Evolutionary conservation across 2,329 filamentous ascomycete species (phyloP).

Genomic region (Curvularia sp.): DNA sequence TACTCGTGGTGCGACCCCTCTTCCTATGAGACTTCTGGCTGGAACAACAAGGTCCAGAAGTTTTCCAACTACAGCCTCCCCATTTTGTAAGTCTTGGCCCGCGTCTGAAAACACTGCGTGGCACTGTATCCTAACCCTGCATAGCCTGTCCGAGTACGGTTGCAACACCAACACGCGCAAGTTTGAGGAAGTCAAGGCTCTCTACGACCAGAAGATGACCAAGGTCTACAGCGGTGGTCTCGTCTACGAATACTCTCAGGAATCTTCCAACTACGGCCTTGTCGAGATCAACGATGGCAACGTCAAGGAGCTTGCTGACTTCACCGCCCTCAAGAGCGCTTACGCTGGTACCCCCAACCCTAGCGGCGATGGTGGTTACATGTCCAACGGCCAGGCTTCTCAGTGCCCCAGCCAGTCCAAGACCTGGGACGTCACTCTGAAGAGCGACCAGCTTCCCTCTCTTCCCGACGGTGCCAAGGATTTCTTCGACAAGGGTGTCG

Average conservation of each 20-base stretch:
- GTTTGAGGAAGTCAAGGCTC: constrained; percentile 78
- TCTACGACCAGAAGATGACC: constrained; percentile 87
- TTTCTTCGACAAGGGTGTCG: constrained; percentile 66
- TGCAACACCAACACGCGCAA: constrained; percentile 83
- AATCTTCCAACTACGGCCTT: constrained; percentile 74
- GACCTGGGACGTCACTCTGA: constrained; percentile 63
- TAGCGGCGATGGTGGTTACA: constrained; percentile 66
- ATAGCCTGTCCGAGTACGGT: constrained; percentile 85
- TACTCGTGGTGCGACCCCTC: constrained; percentile 84
- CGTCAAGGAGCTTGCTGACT: constrained; percentile 69
- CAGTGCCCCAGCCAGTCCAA: constrained; percentile 61
- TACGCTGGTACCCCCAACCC: constrained; percentile 61
- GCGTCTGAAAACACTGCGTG: neutral
- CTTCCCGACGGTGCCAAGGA: constrained; percentile 63
- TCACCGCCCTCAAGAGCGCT: constrained; percentile 62
- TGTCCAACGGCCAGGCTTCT: constrained; percentile 60
- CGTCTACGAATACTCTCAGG: constrained; percentile 89
- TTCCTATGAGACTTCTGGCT: constrained; percentile 74
- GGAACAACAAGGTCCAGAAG: constrained; percentile 87
- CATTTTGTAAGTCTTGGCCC: constrained; percentile 66
- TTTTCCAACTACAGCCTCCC: constrained; percentile 87
- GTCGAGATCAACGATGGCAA: constrained; percentile 67
- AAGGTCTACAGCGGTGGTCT: constrained; percentile 92
- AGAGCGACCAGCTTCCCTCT: constrained; percentile 61
- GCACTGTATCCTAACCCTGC: constrained; percentile 20